These are phyloP conservation scores for Entoloma clypeatum DNA, from an alignment of 1,284 basidiomycete genomes.

Conservation along the genomic window DNA sequence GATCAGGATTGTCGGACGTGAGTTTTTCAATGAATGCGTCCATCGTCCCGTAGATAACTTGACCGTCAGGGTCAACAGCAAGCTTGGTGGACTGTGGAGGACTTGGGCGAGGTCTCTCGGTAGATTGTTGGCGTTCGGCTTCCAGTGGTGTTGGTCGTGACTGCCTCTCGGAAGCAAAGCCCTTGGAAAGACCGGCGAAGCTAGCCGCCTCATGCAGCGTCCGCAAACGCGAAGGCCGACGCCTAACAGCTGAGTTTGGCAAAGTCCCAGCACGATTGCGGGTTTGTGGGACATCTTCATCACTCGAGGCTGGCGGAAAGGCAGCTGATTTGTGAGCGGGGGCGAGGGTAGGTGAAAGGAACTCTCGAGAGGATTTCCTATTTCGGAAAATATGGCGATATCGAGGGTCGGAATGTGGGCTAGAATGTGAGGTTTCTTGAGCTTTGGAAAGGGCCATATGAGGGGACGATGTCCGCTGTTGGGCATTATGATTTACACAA, in stretches of 20 bases:
- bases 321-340: conserved; percentile 32
- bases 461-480: conserved; percentile 9
- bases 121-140: conserved; percentile 11
- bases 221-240: conserved; percentile 1
- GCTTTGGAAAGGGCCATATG: conserved; percentile 7
- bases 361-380: conserved; percentile 20
- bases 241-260: conserved; percentile 1
- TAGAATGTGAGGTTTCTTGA: conserved; percentile 6
- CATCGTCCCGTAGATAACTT: conserved; percentile 63
- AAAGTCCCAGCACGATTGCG: conserved; percentile 15
- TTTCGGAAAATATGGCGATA: conserved; percentile 14
- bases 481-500: conserved; percentile 1
- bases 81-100: conserved; percentile 59
- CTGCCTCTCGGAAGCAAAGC: no score
- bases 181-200: no score
- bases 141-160: conserved; percentile 17
- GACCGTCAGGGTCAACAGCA: conserved; percentile 52
- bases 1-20: conserved; percentile 47
- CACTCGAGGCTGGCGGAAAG: conserved; percentile 3
- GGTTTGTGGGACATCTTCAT: conserved; percentile 7
- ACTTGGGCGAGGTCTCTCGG: conserved; percentile 1
- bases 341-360: conserved; percentile 33
- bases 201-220: conserved; percentile 8
- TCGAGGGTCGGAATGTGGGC: conserved; percentile 11
- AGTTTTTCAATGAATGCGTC: conserved; percentile 69